phyloP scores from a whole-genome alignment of 78 protist genomes.

The Chrysochromulina parva region DNA sequence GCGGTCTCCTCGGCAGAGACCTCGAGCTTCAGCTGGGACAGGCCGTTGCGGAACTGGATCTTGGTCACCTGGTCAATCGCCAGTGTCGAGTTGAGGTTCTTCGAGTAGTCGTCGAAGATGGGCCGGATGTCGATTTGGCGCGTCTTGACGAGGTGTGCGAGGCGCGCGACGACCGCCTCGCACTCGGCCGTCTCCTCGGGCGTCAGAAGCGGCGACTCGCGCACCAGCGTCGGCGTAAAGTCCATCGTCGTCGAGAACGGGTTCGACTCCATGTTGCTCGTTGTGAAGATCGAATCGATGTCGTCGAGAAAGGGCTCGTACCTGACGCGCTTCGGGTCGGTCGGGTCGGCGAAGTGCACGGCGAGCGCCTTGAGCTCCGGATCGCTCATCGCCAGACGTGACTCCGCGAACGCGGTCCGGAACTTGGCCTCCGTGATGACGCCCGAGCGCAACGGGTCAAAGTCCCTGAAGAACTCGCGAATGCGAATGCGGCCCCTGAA shows the following conservation, averaged over 20 bases:
- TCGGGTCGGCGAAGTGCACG: not conserved
- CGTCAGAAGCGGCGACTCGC: too few species aligned
- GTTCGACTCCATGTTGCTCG: not conserved
- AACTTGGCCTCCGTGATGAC: not conserved
- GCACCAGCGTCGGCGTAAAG: too few species aligned
- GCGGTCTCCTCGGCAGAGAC: not conserved
- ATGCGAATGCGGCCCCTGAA: not conserved
- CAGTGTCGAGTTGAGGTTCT: not conserved
- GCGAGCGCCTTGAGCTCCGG: not conserved
- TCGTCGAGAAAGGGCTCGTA: not conserved
- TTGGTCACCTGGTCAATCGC: not conserved
- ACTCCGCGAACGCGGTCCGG: not conserved
- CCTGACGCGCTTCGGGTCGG: not conserved
- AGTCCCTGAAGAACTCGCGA: not conserved
- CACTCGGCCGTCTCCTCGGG: too few species aligned
- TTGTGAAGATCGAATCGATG: not conserved
- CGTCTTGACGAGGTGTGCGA: not conserved
- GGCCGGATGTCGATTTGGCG: not conserved
- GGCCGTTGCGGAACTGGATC: not conserved
- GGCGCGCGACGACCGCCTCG: not conserved
- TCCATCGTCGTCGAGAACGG: not conserved
- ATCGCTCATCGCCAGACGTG: not conserved
- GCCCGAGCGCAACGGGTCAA: conserved; percentile 11
- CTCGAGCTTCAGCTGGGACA: not conserved
- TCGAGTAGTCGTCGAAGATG: not conserved